A percentile compares a stretch with the other conserved stretches of the same genome.
phyloP scores from a whole-genome alignment of 306 rosid species.

The Pueraria montana region DNA sequence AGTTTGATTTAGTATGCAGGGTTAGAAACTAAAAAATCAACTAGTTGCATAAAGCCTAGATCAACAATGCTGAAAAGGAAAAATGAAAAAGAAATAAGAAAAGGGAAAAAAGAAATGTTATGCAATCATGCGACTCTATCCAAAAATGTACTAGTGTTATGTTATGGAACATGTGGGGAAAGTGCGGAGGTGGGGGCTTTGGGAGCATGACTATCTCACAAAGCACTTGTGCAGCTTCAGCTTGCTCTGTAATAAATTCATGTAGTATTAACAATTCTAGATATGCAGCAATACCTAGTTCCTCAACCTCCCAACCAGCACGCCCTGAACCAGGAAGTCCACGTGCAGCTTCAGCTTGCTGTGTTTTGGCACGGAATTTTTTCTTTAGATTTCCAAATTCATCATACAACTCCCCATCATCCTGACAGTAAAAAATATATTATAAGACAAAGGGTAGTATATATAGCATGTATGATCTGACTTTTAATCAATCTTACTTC shows the following conservation, averaged over 20 bases:
- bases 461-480: slow-evolving; percentile 1
- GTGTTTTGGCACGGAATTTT: slow-evolving; percentile 92
- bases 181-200: not conserved
- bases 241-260: slow-evolving; percentile 21
- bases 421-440: slow-evolving; percentile 59
- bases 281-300: slow-evolving; percentile 71
- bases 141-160: slow-evolving; percentile 5
- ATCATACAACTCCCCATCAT: slow-evolving; percentile 97
- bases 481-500: slow-evolving; percentile 73
- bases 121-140: slow-evolving; percentile 17
- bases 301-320: slow-evolving; percentile 99
- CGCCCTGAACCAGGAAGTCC: slow-evolving; percentile 96
- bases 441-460: slow-evolving; percentile 34
- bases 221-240: slow-evolving; percentile 21
- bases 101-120: not conserved
- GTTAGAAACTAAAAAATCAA: not conserved
- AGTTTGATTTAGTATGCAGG: slow-evolving; percentile 14
- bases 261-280: slow-evolving; percentile 10
- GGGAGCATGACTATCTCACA: slow-evolving; percentile 7
- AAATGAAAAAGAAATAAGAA: not conserved
- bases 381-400: slow-evolving; percentile 99
- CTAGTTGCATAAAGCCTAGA: not conserved
- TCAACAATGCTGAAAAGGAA: not conserved
- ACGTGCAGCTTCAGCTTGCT: slow-evolving; percentile 82
- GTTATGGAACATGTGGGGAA: not conserved